Percentiles rank a stretch among this genome's conserved stretches.
These are phyloP conservation scores for Albophoma yamanashiensis DNA, from an alignment of 2,329 filamentous ascomycete species.

Conservation along the genomic window DNA sequence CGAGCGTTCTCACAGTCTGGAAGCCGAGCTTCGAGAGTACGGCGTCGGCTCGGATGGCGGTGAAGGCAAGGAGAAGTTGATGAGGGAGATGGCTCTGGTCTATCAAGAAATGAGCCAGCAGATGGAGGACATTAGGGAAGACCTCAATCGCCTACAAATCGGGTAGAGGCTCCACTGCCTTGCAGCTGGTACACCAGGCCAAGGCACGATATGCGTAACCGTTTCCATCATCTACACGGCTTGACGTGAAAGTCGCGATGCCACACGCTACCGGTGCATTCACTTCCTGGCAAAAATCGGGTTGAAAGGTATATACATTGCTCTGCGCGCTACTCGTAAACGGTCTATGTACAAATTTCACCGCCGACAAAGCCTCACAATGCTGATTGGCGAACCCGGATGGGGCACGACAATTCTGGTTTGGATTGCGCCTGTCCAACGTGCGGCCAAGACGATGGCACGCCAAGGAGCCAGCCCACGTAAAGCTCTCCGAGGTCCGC, in stretches of 20 bases:
- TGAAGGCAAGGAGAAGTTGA: conserved; percentile 32
- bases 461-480: neutral
- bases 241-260: no score
- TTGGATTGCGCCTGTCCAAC: neutral
- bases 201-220: no score
- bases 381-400: neutral
- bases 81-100: conserved; percentile 42
- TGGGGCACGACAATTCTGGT: neutral
- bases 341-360: neutral
- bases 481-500: neutral
- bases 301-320: neutral
- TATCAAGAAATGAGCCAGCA: conserved; percentile 39
- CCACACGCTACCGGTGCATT: neutral
- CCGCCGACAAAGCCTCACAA: neutral
- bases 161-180: neutral
- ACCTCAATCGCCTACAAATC: conserved; percentile 27
- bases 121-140: conserved; percentile 36
- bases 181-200: neutral
- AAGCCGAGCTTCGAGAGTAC: conserved; percentile 36
- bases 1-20: conserved; percentile 29
- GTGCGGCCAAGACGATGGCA: neutral
- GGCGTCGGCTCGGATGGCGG: conserved; percentile 29
- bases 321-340: neutral
- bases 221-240: no score
- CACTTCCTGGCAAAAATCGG: no score